A percentile compares a stretch with the other conserved stretches of the same genome.
These are phyloP conservation scores for Tolypocladium pustulatum DNA, from an alignment of 2,329 filamentous ascomycete species.

Conservation along the genomic window DNA sequence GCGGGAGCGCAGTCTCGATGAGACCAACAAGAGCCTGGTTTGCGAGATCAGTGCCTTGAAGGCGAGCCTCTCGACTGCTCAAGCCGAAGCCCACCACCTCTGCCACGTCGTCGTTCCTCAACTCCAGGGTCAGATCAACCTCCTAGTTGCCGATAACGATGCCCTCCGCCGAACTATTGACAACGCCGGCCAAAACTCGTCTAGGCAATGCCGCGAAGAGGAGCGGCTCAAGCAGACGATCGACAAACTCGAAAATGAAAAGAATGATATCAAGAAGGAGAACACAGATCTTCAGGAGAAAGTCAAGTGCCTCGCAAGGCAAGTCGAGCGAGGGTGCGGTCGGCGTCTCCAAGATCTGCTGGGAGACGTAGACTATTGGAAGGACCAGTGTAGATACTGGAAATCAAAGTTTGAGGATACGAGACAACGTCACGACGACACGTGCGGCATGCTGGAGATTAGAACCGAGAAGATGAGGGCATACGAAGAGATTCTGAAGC, in stretches of 20 bases:
- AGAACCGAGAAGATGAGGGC: constrained; percentile 20
- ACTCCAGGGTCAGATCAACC: constrained; percentile 24
- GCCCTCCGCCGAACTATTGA: constrained; percentile 27
- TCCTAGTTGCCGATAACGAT: constrained; percentile 27
- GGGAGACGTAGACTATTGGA: constrained; percentile 24
- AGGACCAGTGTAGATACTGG: constrained; percentile 19
- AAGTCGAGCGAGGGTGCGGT: constrained; percentile 19
- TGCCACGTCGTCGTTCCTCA: constrained; percentile 20
- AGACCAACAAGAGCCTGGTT: constrained; percentile 22
- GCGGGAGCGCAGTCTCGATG: constrained; percentile 23
- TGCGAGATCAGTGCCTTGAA: constrained; percentile 23
- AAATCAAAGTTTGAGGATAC: constrained; percentile 17
- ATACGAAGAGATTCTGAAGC: constrained; percentile 23
- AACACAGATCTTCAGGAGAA: constrained; percentile 22
- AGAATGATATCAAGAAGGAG: constrained; percentile 22
- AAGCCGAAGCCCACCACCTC: constrained; percentile 24
- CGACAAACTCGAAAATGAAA: constrained; percentile 21
- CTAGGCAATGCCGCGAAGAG: constrained; percentile 19
- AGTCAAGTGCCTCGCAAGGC: constrained; percentile 22
- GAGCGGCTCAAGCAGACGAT: constrained; percentile 22
- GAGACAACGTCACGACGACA: constrained; percentile 15
- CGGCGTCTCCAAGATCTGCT: constrained; percentile 20
- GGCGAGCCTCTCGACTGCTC: constrained; percentile 20
- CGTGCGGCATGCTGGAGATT: constrained; percentile 16
- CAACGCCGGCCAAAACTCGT: constrained; percentile 16